Evolutionary conservation across 1,284 basidiomycete genomes (phyloP).

Genomic region (Tylopilus sp.): DNA sequence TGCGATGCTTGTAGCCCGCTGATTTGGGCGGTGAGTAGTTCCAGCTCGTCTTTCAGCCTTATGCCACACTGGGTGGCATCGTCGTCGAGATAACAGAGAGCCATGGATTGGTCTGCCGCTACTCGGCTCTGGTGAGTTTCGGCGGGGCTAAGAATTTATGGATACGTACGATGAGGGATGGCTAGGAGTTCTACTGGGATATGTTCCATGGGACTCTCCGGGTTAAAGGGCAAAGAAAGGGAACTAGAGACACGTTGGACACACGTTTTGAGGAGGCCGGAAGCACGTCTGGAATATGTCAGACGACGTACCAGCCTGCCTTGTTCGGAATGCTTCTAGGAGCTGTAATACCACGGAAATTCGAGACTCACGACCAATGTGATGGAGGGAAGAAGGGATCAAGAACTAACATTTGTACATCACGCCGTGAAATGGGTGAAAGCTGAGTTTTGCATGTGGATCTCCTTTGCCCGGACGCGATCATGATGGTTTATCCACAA

Average conservation of each 20-base stretch:
- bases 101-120: conserved; percentile 19
- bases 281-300: conserved; percentile 23
- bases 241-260: conserved; percentile 24
- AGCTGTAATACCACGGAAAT: conserved; percentile 22
- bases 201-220: conserved; percentile 21
- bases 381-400: conserved; percentile 4
- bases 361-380: conserved; percentile 10
- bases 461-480: conserved; percentile 5
- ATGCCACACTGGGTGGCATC: conserved; percentile 4
- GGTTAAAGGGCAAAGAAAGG: conserved; percentile 30
- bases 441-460: conserved; percentile 12
- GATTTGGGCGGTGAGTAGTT: conserved; percentile 29
- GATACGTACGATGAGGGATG: conserved; percentile 22
- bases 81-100: conserved; percentile 28
- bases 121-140: conserved; percentile 5
- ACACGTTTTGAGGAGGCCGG: conserved; percentile 29
- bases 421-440: conserved; percentile 12
- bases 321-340: conserved; percentile 22
- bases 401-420: neutral
- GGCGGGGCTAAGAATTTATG: neutral
- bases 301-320: conserved; percentile 21
- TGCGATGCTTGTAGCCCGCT: conserved; percentile 33
- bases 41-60: conserved; percentile 25
- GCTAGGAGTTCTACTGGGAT: conserved; percentile 20
- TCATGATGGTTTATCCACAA: conserved; percentile 3